A percentile compares a stretch with the other conserved stretches of the same genome.
These are phyloP conservation scores for Rosa hybrid DNA, from an alignment of 331 rosid species.

Conservation along the genomic window DNA sequence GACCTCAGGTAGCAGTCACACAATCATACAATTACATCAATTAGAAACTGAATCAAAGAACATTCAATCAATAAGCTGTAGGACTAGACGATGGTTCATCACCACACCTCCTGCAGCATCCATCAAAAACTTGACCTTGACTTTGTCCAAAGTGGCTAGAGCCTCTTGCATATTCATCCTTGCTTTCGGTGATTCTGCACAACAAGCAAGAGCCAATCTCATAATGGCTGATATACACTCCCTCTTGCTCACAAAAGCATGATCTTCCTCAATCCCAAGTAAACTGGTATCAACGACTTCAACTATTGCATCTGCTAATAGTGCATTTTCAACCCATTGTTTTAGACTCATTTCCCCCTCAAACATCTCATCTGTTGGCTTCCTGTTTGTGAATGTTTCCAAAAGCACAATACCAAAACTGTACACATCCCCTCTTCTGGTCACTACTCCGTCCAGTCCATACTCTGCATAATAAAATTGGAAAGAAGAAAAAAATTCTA, in stretches of 20 bases:
- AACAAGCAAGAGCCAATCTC: slow-evolving; percentile 31
- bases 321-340: slow-evolving; percentile 31
- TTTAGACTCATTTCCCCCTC: slow-evolving; percentile 22
- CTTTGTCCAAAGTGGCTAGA: not conserved
- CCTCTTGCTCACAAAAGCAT: not conserved
- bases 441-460: not conserved
- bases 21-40: too few relatives aligned
- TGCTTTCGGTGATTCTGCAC: slow-evolving; percentile 10
- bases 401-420: not conserved
- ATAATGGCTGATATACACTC: slow-evolving; percentile 20
- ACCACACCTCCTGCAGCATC: too few relatives aligned
- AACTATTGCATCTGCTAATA: not conserved
- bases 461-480: slow-evolving; percentile 20
- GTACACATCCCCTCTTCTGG: slow-evolving; percentile 6
- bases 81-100: too few relatives aligned
- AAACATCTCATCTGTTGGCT: slow-evolving; percentile 42
- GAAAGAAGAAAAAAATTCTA: too few relatives aligned
- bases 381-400: slow-evolving; percentile 43
- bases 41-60: too few relatives aligned
- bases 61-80: too few relatives aligned
- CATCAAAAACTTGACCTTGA: not conserved
- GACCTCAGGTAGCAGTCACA: too few relatives aligned
- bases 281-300: slow-evolving; percentile 23
- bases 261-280: not conserved
- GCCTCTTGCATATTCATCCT: slow-evolving; percentile 22